Evolutionary conservation across 116 monocot genomes (phyloP).

Genomic region (Cymodocea nodosa): DNA sequence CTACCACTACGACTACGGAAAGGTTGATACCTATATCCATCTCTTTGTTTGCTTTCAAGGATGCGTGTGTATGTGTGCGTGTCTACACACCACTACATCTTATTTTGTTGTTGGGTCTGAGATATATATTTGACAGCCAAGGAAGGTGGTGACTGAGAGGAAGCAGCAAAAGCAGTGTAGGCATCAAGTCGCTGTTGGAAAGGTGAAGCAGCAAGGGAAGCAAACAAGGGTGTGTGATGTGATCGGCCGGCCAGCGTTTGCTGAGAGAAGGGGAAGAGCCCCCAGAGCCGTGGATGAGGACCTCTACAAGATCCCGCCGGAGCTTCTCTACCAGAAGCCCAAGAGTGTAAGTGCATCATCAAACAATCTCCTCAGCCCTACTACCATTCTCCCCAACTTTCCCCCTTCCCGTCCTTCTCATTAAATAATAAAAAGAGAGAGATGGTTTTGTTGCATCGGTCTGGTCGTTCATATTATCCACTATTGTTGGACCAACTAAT

Average conservation of each 20-base stretch:
- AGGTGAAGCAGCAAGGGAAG: conserved; percentile 3
- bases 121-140: no score
- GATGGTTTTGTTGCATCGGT: not conserved
- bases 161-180: not conserved
- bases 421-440: no score
- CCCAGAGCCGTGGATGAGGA: conserved; percentile 21
- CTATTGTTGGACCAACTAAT: no score
- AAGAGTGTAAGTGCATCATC: conserved; percentile 9
- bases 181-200: not conserved
- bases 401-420: no score
- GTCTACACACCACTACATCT: no score
- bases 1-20: not conserved
- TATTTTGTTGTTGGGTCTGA: not conserved
- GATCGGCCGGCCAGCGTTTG: not conserved
- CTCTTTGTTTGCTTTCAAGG: not conserved
- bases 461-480: no score
- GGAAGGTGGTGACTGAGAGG: not conserved
- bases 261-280: not conserved
- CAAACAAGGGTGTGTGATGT: conserved; percentile 1
- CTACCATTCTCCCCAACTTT: not conserved
- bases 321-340: conserved; percentile 20
- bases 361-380: not conserved
- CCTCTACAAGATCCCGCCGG: conserved; percentile 23
- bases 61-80: not conserved
- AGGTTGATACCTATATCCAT: not conserved